These are phyloP conservation scores for Aspergillus persii DNA, from an alignment of 2,329 filamentous ascomycete genomes.

Conservation along the genomic window DNA sequence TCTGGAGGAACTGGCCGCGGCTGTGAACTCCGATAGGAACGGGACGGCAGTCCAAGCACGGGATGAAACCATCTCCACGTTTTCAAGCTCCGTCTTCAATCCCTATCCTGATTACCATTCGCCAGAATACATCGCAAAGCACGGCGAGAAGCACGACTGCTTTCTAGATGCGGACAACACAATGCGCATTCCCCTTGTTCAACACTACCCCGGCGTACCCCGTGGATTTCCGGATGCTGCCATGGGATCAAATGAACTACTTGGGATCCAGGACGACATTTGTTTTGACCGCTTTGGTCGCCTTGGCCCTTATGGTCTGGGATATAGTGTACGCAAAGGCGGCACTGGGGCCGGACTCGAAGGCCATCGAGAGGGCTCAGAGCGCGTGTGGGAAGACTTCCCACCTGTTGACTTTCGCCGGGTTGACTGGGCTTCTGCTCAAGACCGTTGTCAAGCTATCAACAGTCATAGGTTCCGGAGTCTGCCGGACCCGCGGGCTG, in stretches of 20 bases:
- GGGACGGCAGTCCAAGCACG: constrained; percentile 22
- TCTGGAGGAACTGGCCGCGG: constrained; percentile 56
- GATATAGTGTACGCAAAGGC: constrained; percentile 75
- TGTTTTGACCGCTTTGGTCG: constrained; percentile 93
- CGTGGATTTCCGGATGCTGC: constrained; percentile 80
- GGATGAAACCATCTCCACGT: constrained; percentile 28
- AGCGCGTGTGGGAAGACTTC: constrained; percentile 70
- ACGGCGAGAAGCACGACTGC: constrained; percentile 67
- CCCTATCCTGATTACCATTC: constrained; percentile 67
- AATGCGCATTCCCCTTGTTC: constrained; percentile 64
- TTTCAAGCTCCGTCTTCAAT: constrained; percentile 57
- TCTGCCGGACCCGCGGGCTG: constrained; percentile 35
- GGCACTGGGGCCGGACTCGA: constrained; percentile 83
- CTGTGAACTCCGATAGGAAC: constrained; percentile 30
- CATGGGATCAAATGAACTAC: constrained; percentile 79
- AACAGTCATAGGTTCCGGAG: constrained; percentile 68
- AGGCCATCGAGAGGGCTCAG: constrained; percentile 77
- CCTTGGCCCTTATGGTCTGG: constrained; percentile 83
- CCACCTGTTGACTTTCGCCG: constrained; percentile 73
- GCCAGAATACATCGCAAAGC: constrained; percentile 54
- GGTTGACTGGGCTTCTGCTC: constrained; percentile 75
- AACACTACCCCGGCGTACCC: constrained; percentile 74
- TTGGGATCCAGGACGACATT: constrained; percentile 77
- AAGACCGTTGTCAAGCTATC: constrained; percentile 68
- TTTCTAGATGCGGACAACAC: constrained; percentile 70